Base-by-base conservation (phyloP, 2,329 filamentous ascomycete species). In the Trichophyton equinum region DNA sequence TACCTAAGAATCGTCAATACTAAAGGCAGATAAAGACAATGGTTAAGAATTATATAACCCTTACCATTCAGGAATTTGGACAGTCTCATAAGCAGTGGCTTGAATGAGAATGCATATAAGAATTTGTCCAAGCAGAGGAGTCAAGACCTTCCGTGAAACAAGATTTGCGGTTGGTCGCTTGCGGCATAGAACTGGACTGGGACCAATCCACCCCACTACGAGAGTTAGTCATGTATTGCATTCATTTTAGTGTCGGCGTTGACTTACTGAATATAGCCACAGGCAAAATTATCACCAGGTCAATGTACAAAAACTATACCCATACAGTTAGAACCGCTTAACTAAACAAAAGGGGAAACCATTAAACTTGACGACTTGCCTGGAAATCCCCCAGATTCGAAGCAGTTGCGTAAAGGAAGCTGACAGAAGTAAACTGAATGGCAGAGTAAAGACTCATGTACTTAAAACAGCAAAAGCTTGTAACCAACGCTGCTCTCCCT, bases 391-490 rank as follows among this genome's bases (percentile, higher is more conserved):
- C 95, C 4, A 99, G 79, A 71, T 99, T 99, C 7, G 89, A 95
- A 9, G 88, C 95, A 6, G 86, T 91, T 5, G 91, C 89, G 73
- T 99, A 99, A 15, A 99, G 81, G 71, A 99, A 96, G 80, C 88
- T 95, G 69, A 99, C 95, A 0, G 89, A 90, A 6, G 90, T 95
- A 77, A 99, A 99, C 73, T 99, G 94, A 66, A 99, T 99, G n/a
- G 94, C 92, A 1, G 91, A 97, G 78, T 99, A 99, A 65, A 99
- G 76, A 68, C 89, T 95, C 95, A 99, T 99, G 76, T 95, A 99
- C 78, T 97, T 99, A 82, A 99, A 99, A 77, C 94, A 99, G 77
- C 89, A 95, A 77, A 99, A 99, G 74, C 91, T 96, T 11, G 94
- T 99, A n/a, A 97, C 91, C 38, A 99, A 81, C 38, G 95, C 89